A percentile compares a stretch with the other conserved stretches of the same genome.
Evolutionary conservation across 2,329 filamentous ascomycete genomes (phyloP).

Genomic region (Dryadomyces sulphureus): DNA sequence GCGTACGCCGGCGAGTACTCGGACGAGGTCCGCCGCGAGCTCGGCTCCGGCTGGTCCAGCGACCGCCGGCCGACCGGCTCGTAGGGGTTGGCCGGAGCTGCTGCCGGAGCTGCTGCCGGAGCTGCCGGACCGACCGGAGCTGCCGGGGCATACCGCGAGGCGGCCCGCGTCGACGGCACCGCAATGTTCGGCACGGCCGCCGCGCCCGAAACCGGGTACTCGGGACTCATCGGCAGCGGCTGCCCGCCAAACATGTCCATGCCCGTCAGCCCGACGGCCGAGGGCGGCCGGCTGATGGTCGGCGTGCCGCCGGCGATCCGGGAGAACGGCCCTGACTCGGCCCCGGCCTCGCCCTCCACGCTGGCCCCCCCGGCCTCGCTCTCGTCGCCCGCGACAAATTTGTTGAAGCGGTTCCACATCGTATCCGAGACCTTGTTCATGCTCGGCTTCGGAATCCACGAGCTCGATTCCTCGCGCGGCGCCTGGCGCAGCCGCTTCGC

Average conservation of each 20-base stretch:
- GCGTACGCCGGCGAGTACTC: slow-evolving; percentile 23
- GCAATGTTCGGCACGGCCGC: slow-evolving; percentile 13
- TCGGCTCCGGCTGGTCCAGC: slow-evolving; percentile 2
- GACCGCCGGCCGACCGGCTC: slow-evolving; percentile 10
- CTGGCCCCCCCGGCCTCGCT: slow-evolving; percentile 45
- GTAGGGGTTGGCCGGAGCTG: slow-evolving; percentile 11
- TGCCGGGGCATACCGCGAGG: slow-evolving; percentile 35
- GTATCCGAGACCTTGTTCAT: slow-evolving; percentile 92
- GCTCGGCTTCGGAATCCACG: slow-evolving; percentile 88
- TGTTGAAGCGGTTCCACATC: slow-evolving; percentile 87
- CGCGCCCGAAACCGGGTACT: slow-evolving; percentile 18
- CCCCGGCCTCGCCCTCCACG: slow-evolving; percentile 36
- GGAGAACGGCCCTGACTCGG: slow-evolving; percentile 65
- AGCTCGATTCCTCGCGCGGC: slow-evolving; percentile 64
- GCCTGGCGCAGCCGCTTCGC: slow-evolving; percentile 71
- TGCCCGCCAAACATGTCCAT: slow-evolving; percentile 58
- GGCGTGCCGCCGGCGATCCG: slow-evolving; percentile 65
- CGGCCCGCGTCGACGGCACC: slow-evolving; percentile 25
- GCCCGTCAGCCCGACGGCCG: slow-evolving; percentile 42
- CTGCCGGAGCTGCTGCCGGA: background rate
- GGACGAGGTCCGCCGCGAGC: slow-evolving; percentile 20
- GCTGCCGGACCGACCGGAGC: slow-evolving; percentile 13
- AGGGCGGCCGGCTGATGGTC: slow-evolving; percentile 59
- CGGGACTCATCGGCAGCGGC: slow-evolving; percentile 14
- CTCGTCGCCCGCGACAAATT: slow-evolving; percentile 88